Base-by-base conservation (phyloP, 768 basidiomycete species). In the Lyophyllum decastes region DNA sequence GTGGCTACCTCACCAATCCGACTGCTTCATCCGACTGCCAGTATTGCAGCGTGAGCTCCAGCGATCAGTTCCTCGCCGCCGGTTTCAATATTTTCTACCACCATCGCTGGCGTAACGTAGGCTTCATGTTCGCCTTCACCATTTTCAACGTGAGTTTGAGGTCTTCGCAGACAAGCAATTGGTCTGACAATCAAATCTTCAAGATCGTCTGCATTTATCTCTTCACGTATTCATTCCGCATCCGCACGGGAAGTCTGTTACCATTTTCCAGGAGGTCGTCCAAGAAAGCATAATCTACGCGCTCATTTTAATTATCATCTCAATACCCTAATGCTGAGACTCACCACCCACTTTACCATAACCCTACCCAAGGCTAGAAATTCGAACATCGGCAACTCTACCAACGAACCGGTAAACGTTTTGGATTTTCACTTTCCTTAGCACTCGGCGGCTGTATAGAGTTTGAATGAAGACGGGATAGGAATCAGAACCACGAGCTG, bases 1-100 rank as follows among this genome's bases (percentile, higher is more conserved):
- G 88, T 0, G 88, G 88, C 9, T 86, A 85, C 60, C 68, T 90
- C 26, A 63, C 74, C 22, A 80, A 88, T 61, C 76, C 82, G 1
- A 67, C 78, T n/a, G 82, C 85, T 3, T 80, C 81, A 0, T 56
- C 70, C n/a, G 69, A 65, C 44, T 91, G 88, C 66, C 57, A 75
- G 19, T 88, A 82, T 70, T 94, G 92, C 65, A 70, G 84, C 2
- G 75, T 78, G 35, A 66, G 75, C n/a, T 79, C 78, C 0, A 84
- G 88, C 0, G 86, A 92, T 67, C 68, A 78, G 41, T 92, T 82
- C 74, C 71, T 90, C 34, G 66, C 58, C 24, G 44, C 46, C 0
- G 72, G 63, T 51, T 85, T 87, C 70, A 86, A 84, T 59, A 86
- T 89, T 27, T 72, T 72, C 55, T 90, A 87, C 59, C 58, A 64